Base-by-base conservation (phyloP, 345 rosid genomes). In the Noccaea caerulescens region DNA sequence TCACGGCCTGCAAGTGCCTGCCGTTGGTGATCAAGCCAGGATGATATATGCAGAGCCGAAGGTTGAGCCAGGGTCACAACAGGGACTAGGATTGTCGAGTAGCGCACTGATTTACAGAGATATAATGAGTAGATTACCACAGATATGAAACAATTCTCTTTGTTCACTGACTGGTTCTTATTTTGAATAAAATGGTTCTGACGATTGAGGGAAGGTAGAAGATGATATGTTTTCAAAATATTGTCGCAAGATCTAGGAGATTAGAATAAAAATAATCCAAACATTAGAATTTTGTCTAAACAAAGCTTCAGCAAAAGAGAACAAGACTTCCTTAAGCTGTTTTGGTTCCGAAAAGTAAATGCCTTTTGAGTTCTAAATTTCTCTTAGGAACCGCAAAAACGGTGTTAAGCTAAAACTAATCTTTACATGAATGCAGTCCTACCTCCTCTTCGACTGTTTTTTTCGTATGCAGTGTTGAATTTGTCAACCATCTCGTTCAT, bases 401-500 rank as follows among this genome's bases (percentile, higher is more conserved):
- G 49, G 32, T 44, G 54, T 63, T n/a, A 72, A 1, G n/a, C 50
- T 64, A 58, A 56, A 56, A 27, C 43, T 56, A 64, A 64, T 57
- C 66, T 60, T 88, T 77, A 87, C 71, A 93, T 86, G 63, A 87
- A 89, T 36, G 85, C 81, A 8, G 88, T 80, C 78, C 96, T 86
- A 30, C 97, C 94, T 51, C 97, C 93, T 79, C 94, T 81, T 77
- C 93, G 89, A 74, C 82, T 83, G 56, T 84, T 85, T 87, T 86
- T 86, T 49, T 93, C 96, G 27, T 86, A 93, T 20, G 94, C 94
- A 16, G 84, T 89, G 87, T 89, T 89, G 87, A 91, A 93, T 79
- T 93, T 93, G 79, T 93, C 97, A 6, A 89, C 90, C 54, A 91
- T 78, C 83, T 89, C 96, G 41, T 91, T 93, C 98, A 91, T 87